Percentiles rank a stretch among this genome's conserved stretches.
These are phyloP conservation scores for Citrus australasica DNA, from an alignment of 345 rosid species.

Conservation along the genomic window DNA sequence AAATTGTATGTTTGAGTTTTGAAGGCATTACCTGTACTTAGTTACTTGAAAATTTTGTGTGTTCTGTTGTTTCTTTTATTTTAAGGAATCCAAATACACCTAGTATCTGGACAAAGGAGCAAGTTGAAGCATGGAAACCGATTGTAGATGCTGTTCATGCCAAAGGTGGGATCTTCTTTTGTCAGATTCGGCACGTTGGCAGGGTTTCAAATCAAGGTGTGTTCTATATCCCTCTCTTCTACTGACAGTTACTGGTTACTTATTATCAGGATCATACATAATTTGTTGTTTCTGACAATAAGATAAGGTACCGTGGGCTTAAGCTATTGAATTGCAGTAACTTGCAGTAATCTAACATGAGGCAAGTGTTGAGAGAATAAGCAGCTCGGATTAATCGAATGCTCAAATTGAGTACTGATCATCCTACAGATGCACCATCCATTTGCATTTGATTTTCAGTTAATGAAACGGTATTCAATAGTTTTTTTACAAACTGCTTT, in stretches of 20 bases:
- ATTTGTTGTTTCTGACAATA: not conserved
- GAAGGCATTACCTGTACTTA: not conserved
- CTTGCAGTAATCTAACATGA: not conserved
- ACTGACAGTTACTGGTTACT: not conserved
- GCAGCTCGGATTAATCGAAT: not conserved
- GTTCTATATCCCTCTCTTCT: not conserved
- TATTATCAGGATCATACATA: not conserved
- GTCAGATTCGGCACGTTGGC: conserved; percentile 78
- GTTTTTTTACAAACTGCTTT: not conserved
- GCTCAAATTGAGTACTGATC: not conserved
- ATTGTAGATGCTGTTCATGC: conserved; percentile 83
- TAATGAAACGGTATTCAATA: not conserved
- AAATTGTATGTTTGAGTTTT: not conserved
- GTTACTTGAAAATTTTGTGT: not conserved
- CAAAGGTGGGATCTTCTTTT: conserved; percentile 67
- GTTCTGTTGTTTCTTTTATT: not conserved
- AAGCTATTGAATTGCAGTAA: not conserved
- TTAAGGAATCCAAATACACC: conserved; percentile 46
- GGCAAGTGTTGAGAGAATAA: not conserved
- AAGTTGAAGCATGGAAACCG: conserved; percentile 85
- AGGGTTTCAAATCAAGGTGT: conserved; percentile 58
- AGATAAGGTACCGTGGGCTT: not conserved
- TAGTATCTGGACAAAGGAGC: conserved; percentile 81
- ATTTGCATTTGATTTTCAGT: not conserved
- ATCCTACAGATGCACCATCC: not conserved